Evolutionary conservation across 169 alveolate species (phyloP).

Genomic region (Cryptosporidium ubiquitum): DNA sequence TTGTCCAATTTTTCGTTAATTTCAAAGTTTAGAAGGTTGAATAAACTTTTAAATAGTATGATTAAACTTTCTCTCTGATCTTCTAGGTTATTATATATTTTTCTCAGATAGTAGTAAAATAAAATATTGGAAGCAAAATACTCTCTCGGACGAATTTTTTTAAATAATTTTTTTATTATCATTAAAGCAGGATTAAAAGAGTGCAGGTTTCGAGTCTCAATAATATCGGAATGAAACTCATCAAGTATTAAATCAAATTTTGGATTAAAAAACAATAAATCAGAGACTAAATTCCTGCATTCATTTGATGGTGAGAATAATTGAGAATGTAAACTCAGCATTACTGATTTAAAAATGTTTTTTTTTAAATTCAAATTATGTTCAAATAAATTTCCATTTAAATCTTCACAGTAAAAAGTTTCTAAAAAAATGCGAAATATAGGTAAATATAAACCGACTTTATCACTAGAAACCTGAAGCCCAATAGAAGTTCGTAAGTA

Average conservation of each 20-base stretch:
- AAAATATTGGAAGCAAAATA: conserved; percentile 11
- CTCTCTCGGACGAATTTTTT: conserved; percentile 14
- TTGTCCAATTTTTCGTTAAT: not conserved
- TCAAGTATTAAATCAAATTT: not conserved
- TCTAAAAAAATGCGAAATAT: conserved; percentile 13
- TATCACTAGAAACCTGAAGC: conserved; percentile 23
- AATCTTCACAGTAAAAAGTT: conserved; percentile 10
- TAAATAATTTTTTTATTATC: not conserved
- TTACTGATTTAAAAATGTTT: not conserved
- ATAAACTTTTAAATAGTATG: not conserved
- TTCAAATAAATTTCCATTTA: not conserved
- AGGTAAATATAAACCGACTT: not conserved
- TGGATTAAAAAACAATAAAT: not conserved
- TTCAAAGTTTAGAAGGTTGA: not conserved
- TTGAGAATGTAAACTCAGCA: not conserved
- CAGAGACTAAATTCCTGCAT: not conserved
- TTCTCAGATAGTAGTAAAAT: not conserved
- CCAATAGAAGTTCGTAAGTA: conserved; percentile 23
- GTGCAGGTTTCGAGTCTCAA: not conserved
- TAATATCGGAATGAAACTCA: not conserved
- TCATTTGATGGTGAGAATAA: conserved; percentile 21
- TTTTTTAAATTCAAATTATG: not conserved
- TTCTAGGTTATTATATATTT: not conserved
- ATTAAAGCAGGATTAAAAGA: not conserved
- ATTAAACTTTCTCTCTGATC: not conserved